These are phyloP conservation scores for Achaetomiella virescens DNA, from an alignment of 495 filamentous ascomycete genomes.

Conservation along the genomic window DNA sequence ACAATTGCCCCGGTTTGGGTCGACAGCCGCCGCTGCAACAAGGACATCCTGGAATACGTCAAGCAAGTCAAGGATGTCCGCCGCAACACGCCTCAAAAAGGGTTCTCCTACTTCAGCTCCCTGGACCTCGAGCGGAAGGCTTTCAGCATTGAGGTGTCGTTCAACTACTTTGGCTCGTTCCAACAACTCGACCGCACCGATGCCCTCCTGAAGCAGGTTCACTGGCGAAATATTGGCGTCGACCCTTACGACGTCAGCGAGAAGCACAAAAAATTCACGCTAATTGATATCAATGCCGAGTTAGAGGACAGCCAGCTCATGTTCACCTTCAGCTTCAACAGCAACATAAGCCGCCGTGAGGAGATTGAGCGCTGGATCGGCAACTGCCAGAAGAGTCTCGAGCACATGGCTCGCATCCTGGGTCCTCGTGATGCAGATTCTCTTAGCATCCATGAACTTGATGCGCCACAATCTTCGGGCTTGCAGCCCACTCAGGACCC, in stretches of 20 bases:
- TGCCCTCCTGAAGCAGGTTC: conserved; percentile 40
- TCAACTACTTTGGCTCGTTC: conserved; percentile 56
- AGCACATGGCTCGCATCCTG: conserved; percentile 1
- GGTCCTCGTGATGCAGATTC: background rate
- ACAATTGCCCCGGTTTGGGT: conserved; percentile 10
- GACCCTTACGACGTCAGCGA: conserved; percentile 2
- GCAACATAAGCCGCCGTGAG: background rate
- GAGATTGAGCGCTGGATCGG: conserved; percentile 3
- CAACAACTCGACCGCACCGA: conserved; percentile 51
- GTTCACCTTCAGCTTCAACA: conserved; percentile 6
- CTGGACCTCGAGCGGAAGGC: conserved; percentile 32
- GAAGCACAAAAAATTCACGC: conserved; percentile 45
- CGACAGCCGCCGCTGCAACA: conserved; percentile 1
- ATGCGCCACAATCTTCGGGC: background rate
- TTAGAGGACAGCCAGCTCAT: background rate
- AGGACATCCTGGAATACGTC: conserved; percentile 10
- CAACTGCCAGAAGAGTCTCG: conserved; percentile 4
- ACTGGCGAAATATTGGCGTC: conserved; percentile 3
- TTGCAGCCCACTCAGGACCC: background rate
- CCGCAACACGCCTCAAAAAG: conserved; percentile 7
- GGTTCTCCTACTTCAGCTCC: conserved; percentile 12
- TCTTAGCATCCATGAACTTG: background rate
- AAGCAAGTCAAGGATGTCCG: conserved; percentile 11
- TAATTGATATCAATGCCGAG: conserved; percentile 44
- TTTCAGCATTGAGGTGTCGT: conserved; percentile 50